Evolutionary conservation across 768 basidiomycete species (phyloP).

Genomic region (Pisolithus sp.): DNA sequence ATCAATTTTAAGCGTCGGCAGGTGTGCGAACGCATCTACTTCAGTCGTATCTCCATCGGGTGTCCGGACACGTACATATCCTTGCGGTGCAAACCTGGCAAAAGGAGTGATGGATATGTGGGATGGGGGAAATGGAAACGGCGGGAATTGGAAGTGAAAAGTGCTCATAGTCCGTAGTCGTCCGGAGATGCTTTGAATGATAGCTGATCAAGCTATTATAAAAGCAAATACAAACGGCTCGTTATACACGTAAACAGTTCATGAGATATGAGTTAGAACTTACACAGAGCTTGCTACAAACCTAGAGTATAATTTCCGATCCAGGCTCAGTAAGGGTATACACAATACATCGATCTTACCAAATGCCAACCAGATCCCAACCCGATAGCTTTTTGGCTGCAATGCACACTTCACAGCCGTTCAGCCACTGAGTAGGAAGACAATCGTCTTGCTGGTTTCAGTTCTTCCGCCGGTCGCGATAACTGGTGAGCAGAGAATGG

Average conservation of each 20-base stretch:
- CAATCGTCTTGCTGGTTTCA: slow-evolving; percentile 72
- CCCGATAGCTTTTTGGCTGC: slow-evolving; percentile 57
- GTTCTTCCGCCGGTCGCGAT: slow-evolving; percentile 80
- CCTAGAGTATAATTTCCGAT: too few species aligned
- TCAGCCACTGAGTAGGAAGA: slow-evolving; percentile 59
- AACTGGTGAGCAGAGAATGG: slow-evolving; percentile 33
- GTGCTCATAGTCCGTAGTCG: too few species aligned
- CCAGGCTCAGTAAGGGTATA: too few species aligned
- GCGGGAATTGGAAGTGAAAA: slow-evolving; percentile 31
- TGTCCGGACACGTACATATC: slow-evolving; percentile 10
- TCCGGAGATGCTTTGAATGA: too few species aligned
- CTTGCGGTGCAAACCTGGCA: slow-evolving; percentile 29
- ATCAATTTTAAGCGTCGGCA: slow-evolving; percentile 22
- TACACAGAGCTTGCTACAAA: too few species aligned
- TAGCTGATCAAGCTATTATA: too few species aligned
- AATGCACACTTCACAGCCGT: slow-evolving; percentile 86
- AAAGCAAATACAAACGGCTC: too few species aligned
- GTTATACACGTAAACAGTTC: too few species aligned
- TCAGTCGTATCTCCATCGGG: slow-evolving; percentile 15
- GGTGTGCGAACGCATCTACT: slow-evolving; percentile 18
- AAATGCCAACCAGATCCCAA: too few species aligned
- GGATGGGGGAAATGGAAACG: slow-evolving; percentile 38
- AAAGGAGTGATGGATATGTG: slow-evolving; percentile 41
- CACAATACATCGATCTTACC: too few species aligned
- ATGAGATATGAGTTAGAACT: too few species aligned